Conservation (phyloP, 225 moss, liverwort and hornwort genomes). For the Climacium dendroides region DNA sequence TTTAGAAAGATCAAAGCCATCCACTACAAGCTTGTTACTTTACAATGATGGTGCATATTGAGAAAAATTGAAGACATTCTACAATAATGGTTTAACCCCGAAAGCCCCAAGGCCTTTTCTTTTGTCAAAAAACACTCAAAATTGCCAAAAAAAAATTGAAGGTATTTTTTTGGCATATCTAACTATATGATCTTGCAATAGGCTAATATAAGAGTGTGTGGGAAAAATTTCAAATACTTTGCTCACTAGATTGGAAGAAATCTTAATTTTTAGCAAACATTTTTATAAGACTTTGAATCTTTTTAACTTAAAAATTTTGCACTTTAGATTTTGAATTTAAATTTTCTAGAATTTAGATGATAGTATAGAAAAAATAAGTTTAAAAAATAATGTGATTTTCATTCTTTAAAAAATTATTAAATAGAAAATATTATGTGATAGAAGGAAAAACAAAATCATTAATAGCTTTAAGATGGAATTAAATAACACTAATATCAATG, state of each 20-base stretch:
- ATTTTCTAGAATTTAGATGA: no score
- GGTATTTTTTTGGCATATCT: not conserved
- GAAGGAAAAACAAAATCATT: not conserved
- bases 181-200: rapidly evolving
- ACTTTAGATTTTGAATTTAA: not conserved
- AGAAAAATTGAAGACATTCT: rapidly evolving
- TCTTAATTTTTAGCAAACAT: not conserved
- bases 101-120: rapidly evolving
- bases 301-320: no score
- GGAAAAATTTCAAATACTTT: not conserved
- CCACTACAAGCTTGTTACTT: not conserved
- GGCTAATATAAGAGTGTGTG: not conserved
- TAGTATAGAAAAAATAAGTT: not conserved
- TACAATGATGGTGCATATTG: not conserved
- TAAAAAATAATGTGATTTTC: not conserved
- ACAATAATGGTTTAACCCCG: not conserved
- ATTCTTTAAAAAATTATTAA: not conserved
- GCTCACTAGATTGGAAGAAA: not conserved
- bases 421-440: rapidly evolving
- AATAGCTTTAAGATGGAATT: not conserved
- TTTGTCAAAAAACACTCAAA: no score
- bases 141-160: no score
- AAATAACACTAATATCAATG: not conserved
- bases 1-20: not conserved
- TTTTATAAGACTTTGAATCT: not conserved